Evolutionary conservation across 495 filamentous ascomycete genomes (phyloP).

Genomic region (Hyaloscypha bicolor): DNA sequence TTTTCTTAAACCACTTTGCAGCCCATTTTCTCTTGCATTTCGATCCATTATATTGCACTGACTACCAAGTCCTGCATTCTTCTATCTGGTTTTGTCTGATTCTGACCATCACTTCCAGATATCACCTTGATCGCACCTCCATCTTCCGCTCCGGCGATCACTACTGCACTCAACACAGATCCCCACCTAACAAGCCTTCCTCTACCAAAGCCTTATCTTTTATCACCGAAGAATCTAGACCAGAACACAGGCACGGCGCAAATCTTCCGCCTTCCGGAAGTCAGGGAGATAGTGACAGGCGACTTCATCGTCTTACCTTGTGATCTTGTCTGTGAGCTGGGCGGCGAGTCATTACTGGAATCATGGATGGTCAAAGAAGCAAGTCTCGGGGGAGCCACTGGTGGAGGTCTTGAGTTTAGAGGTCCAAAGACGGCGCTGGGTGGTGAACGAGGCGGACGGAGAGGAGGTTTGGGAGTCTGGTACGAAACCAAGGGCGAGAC

Average conservation of each 20-base stretch:
- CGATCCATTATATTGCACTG: too few species aligned
- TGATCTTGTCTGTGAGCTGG: conserved; percentile 90
- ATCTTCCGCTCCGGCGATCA: conserved; percentile 68
- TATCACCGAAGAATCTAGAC: conserved; percentile 71
- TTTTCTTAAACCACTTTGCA: too few species aligned
- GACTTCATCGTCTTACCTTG: conserved; percentile 93
- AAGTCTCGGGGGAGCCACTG: conserved; percentile 51
- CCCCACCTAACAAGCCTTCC: conserved; percentile 83
- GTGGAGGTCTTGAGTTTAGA: conserved; percentile 34
- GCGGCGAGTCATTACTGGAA: conserved; percentile 77
- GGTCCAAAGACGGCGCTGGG: conserved; percentile 45
- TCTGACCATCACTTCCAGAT: conserved; percentile 49
- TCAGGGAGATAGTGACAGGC: conserved; percentile 68
- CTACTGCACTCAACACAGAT: conserved; percentile 80
- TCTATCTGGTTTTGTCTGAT: too few species aligned
- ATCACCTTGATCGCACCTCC: conserved; percentile 85
- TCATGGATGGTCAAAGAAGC: conserved; percentile 89
- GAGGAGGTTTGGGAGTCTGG: conserved; percentile 83
- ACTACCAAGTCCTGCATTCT: too few species aligned
- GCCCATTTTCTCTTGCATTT: too few species aligned
- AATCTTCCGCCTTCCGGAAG: conserved; percentile 78
- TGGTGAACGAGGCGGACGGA: conserved; percentile 57
- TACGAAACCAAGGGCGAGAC: conserved; percentile 77
- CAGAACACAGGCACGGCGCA: conserved; percentile 86
- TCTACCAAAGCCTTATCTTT: conserved; percentile 69